Evolutionary conservation across 768 basidiomycete species (phyloP), one percentile per base, ranked within the genome.

Genomic region (Rhodocollybia butyracea): DNA sequence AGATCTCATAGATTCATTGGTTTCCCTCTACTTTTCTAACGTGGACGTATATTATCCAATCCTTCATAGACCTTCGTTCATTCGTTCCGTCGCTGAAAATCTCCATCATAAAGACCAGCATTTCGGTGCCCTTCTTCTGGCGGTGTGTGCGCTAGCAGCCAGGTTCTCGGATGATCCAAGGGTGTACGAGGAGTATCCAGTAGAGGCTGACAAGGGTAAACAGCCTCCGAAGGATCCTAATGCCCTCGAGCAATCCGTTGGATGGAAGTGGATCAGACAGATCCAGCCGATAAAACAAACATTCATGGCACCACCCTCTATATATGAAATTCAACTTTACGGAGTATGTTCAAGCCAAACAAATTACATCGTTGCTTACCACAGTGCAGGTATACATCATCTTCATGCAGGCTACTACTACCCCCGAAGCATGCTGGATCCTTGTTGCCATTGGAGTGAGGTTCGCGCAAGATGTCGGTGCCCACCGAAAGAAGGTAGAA

Each of bases 251-350:
- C 51, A 45, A 32, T 53, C 51, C 15, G 30, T 27, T 30, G 57
- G 57, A 5, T 57, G 57, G 46, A 70, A 72, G 19, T 79, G 71
- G 61, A 72, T 76, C 54, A 65, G 68, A 24, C 76, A 78, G 59
- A 74, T 84, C 13, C 72, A 83, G 51, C 73, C 76, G 63, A 74
- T 82, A 46, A 76, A 78, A 36, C 73, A 74, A 64, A 74, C 72
- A 0, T 65, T 82, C 34, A 69, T 83, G 13, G 71, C 73, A 0
- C 75, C 78, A 3, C 80, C 84, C 2, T 61, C 73, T 21, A 62
- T 86, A 57, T 78, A 76, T 64, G 85, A 86, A 58, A 65, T 87
- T 39, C 85, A 87, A 63, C 70, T 70, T 12, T 76, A 75, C 62
- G 66, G 72, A 64, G 75, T 76, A 60, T 53, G 71, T 68, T 29